phyloP scores from a whole-genome alignment of 306 rosid genomes.

The Abrus pulchellus region DNA sequence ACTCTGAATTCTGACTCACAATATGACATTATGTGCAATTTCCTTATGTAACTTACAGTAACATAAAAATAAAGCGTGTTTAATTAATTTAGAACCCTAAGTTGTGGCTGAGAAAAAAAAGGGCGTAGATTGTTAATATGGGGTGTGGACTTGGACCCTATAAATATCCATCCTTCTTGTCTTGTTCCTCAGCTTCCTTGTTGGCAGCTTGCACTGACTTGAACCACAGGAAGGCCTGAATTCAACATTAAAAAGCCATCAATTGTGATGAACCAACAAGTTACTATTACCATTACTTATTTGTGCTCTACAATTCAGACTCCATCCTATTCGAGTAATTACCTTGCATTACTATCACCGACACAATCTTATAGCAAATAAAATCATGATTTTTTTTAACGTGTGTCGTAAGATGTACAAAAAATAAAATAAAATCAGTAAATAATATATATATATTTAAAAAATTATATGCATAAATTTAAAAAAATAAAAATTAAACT shows the following conservation, averaged over 20 bases:
- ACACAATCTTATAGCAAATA: too few species aligned
- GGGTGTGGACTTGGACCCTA: conserved; percentile 45
- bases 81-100: neutral
- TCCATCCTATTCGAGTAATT: too few species aligned
- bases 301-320: too few species aligned
- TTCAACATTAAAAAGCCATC: neutral
- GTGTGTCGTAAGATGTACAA: too few species aligned
- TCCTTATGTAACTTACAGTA: neutral
- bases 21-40: conserved; percentile 29
- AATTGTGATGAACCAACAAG: neutral
- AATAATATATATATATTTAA: too few species aligned
- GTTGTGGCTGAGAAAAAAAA: neutral
- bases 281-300: neutral
- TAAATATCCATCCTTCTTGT: conserved; percentile 86
- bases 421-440: too few species aligned
- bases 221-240: conserved; percentile 90
- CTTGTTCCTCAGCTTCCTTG: conserved; percentile 98
- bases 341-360: too few species aligned
- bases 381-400: too few species aligned
- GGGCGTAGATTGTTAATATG: neutral
- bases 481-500: too few species aligned
- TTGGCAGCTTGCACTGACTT: conserved; percentile 91
- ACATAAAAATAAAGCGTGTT: conserved; percentile 9
- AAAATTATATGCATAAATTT: too few species aligned
- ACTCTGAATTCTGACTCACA: conserved; percentile 16